Base-by-base conservation (phyloP, 1,139 yeast species). In the Blastobotrys serpentis region DNA sequence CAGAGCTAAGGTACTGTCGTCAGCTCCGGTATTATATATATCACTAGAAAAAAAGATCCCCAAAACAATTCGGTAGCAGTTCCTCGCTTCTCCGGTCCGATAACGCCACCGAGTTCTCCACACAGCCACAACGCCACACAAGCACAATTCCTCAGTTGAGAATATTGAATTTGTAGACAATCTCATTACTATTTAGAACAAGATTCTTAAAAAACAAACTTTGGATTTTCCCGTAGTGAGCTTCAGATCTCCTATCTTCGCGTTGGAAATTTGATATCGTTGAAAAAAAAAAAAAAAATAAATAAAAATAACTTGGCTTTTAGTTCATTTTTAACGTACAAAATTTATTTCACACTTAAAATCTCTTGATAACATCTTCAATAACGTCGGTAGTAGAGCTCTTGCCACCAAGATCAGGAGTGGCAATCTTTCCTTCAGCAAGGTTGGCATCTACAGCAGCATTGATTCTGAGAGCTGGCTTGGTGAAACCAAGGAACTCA, bases 381-480 rank as follows among this genome's bases (percentile, higher is more conserved):
- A 85, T 73, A 54, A 94, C 98, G 57, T 92, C 84, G 63, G 84
- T 84, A 54, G 98, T 92, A 48, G 92, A 67, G 50, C 94, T 81
- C 51, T 74, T 73, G 63, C 98, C 98, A 56, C 98, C 98, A 65
- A 92, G 77, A 70, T 92, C 98, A 51, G 98, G 98, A 43, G 98
- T 90, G 68, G 81, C 84, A 68, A 90, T 74, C 59, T 75, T 70
- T 67, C 87, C 84, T 67, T 85, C 97, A 57, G 78, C 72, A 72
- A 92, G 78, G 75, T 89, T 88, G 54, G 92, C 94, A 68, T 92
- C 97, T 49, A 92, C 98, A 47, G 98, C 98, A 63, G 79, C 80
- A 74, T 90, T 86, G 61, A 94, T 92, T 64, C 83, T 81, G 55
- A 95, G 89, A 53, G 98, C 98, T 50, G 96, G 88, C 60, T 83